Conservation (phyloP, 2,329 filamentous ascomycete genomes). For the Neophaeococcomyces mojaviensis region DNA sequence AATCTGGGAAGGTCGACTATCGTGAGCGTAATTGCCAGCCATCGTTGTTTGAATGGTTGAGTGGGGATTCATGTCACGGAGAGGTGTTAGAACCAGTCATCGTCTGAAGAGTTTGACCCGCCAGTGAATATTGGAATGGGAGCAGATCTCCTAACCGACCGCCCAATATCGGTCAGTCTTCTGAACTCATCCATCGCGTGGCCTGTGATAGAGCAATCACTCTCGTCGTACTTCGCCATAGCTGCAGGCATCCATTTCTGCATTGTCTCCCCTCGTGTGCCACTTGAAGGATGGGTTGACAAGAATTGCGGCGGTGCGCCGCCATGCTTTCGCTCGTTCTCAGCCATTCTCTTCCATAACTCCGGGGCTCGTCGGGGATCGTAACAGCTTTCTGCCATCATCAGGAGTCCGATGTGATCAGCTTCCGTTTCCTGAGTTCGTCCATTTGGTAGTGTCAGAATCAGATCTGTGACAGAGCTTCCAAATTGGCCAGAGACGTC, state of each 20-base stretch:
- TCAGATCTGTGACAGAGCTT: slow-evolving; percentile 40
- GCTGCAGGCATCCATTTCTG: slow-evolving; percentile 41
- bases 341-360: slow-evolving; percentile 48
- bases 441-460: slow-evolving; percentile 48
- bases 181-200: slow-evolving; percentile 13
- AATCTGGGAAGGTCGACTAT: no score
- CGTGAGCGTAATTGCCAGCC: no score
- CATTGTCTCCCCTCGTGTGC: slow-evolving; percentile 50
- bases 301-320: slow-evolving; percentile 47
- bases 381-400: slow-evolving; percentile 58
- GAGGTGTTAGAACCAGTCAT: no score
- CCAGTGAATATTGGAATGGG: no score
- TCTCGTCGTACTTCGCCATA: slow-evolving; percentile 31
- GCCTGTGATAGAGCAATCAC: slow-evolving; percentile 29
- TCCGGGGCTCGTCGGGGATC: slow-evolving; percentile 49
- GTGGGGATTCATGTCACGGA: no score
- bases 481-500: slow-evolving; percentile 34
- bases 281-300: slow-evolving; percentile 51
- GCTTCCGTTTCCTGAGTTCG: slow-evolving; percentile 55
- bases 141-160: no score
- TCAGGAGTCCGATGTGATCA: slow-evolving; percentile 53
- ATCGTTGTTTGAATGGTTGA: no score
- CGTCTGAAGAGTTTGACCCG: no score
- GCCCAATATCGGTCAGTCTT: slow-evolving; percentile 8
- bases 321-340: slow-evolving; percentile 30